Percentiles rank a stretch among this genome's conserved stretches.
These are phyloP conservation scores for Hygrophila difformis DNA, from an alignment of 257 asterid genomes.

Conservation along the genomic window DNA sequence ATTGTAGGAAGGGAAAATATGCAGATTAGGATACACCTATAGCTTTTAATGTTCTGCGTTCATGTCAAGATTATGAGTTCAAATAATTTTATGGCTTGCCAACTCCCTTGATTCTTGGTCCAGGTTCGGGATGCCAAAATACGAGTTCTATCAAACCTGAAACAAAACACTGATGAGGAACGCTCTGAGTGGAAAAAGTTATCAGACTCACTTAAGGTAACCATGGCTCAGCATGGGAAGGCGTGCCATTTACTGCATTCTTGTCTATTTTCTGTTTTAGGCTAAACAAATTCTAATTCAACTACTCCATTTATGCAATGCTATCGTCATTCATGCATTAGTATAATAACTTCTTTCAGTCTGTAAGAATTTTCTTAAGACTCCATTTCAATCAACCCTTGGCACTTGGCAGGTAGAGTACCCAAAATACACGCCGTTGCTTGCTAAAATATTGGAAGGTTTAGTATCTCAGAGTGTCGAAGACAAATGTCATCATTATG, in stretches of 20 bases:
- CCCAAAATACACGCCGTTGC: conserved; percentile 84
- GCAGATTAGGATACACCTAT: no score
- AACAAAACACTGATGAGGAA: conserved; percentile 66
- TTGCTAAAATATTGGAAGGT: conserved; percentile 83
- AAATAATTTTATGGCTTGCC: conserved; percentile 6
- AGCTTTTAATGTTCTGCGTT: no score
- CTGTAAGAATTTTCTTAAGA: not conserved
- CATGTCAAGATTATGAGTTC: no score
- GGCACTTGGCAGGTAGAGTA: conserved; percentile 76
- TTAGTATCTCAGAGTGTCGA: conserved; percentile 47
- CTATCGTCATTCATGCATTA: not conserved
- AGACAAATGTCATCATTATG: conserved; percentile 56
- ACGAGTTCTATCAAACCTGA: conserved; percentile 66
- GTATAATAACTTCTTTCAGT: not conserved
- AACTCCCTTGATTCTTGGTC: conserved; percentile 11
- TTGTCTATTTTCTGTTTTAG: no score
- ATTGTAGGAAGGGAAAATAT: no score
- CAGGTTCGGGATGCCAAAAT: conserved; percentile 93
- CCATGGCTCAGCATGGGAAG: conserved; percentile 12
- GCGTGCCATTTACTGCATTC: no score
- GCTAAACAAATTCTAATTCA: no score
- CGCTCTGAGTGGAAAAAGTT: conserved; percentile 70
- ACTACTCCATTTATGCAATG: no score
- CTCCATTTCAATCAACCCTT: conserved; percentile 17
- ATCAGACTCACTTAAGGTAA: conserved; percentile 68